Conservation (phyloP, 495 filamentous ascomycete species). For the Chaetomium cochliodes region DNA sequence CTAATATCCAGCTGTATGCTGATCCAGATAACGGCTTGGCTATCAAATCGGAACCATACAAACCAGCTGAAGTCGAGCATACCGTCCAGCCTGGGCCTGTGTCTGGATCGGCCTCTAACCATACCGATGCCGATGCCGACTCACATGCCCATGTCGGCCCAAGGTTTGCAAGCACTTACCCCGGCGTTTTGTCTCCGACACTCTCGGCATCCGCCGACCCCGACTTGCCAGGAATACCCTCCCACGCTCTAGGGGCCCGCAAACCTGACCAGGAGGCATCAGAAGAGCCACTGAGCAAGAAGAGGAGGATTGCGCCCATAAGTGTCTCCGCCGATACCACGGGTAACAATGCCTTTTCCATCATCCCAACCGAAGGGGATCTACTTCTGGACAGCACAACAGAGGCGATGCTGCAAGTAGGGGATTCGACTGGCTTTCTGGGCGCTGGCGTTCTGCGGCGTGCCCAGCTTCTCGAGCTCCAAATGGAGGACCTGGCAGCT, state of each 20-base stretch:
- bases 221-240: background rate
- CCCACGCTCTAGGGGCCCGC: background rate
- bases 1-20: background rate
- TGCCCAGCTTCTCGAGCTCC: constrained; percentile 9
- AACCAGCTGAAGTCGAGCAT: constrained; percentile 14
- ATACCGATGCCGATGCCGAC: background rate
- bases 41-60: constrained; percentile 12
- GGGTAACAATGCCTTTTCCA: constrained; percentile 8
- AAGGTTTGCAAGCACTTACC: background rate
- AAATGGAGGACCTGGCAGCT: background rate
- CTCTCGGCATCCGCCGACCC: constrained; percentile 7
- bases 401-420: constrained; percentile 7
- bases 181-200: constrained; percentile 17
- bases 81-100: background rate
- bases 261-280: background rate
- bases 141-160: background rate
- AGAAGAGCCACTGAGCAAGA: constrained; percentile 36
- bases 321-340: constrained; percentile 38
- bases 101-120: background rate
- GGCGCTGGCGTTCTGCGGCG: constrained; percentile 7
- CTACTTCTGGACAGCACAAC: constrained; percentile 18
- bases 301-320: constrained; percentile 43
- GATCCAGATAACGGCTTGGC: constrained; percentile 5
- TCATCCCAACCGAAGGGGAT: constrained; percentile 46
- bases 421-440: constrained; percentile 20